Evolutionary conservation across 2,329 filamentous ascomycete genomes (phyloP), one percentile per base, ranked within the genome.

Genomic region (Trichoderma sp.): DNA sequence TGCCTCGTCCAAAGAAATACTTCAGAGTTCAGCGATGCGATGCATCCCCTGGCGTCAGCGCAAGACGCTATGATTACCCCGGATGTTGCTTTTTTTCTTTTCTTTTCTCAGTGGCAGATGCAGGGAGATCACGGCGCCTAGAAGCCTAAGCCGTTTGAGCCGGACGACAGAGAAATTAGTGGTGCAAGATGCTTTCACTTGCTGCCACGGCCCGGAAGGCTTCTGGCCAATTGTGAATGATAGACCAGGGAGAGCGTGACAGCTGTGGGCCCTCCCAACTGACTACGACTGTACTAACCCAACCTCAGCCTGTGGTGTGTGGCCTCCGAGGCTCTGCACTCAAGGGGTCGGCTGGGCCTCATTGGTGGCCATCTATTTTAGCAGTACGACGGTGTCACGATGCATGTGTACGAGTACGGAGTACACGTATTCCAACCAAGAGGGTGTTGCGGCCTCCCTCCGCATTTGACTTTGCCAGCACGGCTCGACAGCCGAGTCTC

Each of bases 311-410:
- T 32, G 11, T 57, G 11, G n/a, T 63, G 18, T 34, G 26, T 67
- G 65, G 65, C 71, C 70, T 70, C 65, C 36, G 61, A 73, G 66
- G 63, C 58, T 65, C 63, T 39, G 62, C 15, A 24, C 34, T 67
- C 66, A 66, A 70, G 68, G 67, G 21, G 36, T 66, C 53, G 36
- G 68, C 9, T 21, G 8, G 61, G 34, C 30, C 64, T 73, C 43
- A 66, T 71, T 74, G 71, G 73, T n/a, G 62, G 73, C 71, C 43
- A 43, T 47, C 11, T 56, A 30, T 34, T 61, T 36, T 61, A 69
- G 65, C 65, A 60, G 65, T 47, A 36, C 56, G 56, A 61, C 57
- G 60, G 36, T 56, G 32, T 36, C 36, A 69, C 57, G 66, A 51
- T 69, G 34, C 53, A 34, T 34, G 26, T 14, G 30, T 34, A 60